Evolutionary conservation across 139 green algal species (phyloP).

Genomic region (Chlamydomonas urium): DNA sequence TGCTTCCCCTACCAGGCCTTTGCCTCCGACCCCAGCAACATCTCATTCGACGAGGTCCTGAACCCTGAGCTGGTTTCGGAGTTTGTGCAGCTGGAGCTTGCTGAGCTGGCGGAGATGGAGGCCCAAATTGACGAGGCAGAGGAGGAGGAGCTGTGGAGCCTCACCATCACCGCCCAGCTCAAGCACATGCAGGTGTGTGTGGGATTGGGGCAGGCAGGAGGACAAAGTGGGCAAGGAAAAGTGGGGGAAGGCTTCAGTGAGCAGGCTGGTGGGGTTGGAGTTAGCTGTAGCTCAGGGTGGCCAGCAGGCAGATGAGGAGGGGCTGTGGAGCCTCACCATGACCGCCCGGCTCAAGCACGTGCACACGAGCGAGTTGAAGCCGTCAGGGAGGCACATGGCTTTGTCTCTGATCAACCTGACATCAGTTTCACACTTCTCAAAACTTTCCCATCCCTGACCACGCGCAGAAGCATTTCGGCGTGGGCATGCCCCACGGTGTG

Average conservation of each 20-base stretch:
- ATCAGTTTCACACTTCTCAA: too few relatives aligned
- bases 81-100: conserved; percentile 50
- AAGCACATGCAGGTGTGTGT: conserved; percentile 25
- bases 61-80: conserved; percentile 35
- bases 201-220: not conserved
- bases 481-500: conserved; percentile 47
- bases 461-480: conserved; percentile 43
- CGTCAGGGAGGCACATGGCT: too few relatives aligned
- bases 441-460: too few relatives aligned
- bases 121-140: conserved; percentile 47
- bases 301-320: conserved; percentile 62
- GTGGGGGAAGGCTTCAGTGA: too few relatives aligned
- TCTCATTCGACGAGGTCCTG: conserved; percentile 50
- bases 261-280: conserved; percentile 46
- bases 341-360: conserved; percentile 42
- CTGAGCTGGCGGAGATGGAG: conserved; percentile 49
- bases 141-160: conserved; percentile 59
- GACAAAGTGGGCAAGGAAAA: too few relatives aligned
- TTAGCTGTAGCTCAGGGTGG: too few relatives aligned
- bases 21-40: conserved; percentile 40
- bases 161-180: conserved; percentile 42
- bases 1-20: conserved; percentile 23
- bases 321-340: conserved; percentile 51
- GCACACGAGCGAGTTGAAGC: too few relatives aligned
- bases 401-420: too few relatives aligned